Evolutionary conservation across 108 stramenopile species (phyloP), one percentile per base, ranked within the genome.

Genomic region (Cyclotella kingstonii): DNA sequence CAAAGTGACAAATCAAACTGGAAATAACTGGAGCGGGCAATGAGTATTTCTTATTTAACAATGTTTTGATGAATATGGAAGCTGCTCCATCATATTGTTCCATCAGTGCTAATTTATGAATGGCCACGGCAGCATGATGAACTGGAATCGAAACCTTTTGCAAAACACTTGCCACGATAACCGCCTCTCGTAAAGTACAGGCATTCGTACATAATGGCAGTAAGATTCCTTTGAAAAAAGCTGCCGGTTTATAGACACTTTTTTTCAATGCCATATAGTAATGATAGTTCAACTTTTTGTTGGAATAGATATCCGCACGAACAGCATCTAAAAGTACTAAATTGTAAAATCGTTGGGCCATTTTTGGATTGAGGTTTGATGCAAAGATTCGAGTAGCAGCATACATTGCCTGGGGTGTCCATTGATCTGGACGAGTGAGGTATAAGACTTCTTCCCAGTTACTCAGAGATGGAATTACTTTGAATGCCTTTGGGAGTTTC

Each of bases 401-500:
- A 64, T 73, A 94, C 87, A 95, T 95, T 29, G 96, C 97, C 45
- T 95, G 95, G 10, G 95, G 93, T 9, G 97, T 94, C 98, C 98
- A 99, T 41, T 54, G 38, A 60, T 99, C 97, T 6, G 98, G 98
- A 27, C 94, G 88, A 9, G 97, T 98, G 51, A 98, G 70, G 68
- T 95, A 98, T 17, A 99, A 77, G 11, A 98, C 89, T 64, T 97
- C 94, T 75, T 99, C 98, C 98, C 98, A 99, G 50, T 96, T 95
- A 42, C 76, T 70, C 23, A 99, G 66, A 4, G 91, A 91, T 9
- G 98, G 98, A 23, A 99, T 89, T 12, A 99, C 97, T 81, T 99
- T 99, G 91, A 99, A 97, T 25, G 97, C 98, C 70, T 99, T 99
- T 25, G 98, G 98, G 7, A 99, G 82, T 67, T 97, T 98, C n/a